These are phyloP conservation scores for Citrus trifoliata DNA, from an alignment of 345 rosid genomes.

Conservation along the genomic window DNA sequence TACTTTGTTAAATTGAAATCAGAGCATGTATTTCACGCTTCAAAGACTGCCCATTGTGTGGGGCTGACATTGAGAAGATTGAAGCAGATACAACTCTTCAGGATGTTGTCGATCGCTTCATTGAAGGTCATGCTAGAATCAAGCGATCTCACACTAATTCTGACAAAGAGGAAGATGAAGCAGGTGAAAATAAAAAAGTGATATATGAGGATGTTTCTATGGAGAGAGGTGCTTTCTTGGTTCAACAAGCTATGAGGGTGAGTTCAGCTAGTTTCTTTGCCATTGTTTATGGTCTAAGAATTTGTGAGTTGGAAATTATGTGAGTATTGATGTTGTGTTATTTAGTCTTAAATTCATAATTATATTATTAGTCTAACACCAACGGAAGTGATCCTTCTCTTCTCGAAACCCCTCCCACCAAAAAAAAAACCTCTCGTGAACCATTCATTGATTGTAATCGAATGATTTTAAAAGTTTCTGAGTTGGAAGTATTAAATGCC, in stretches of 20 bases:
- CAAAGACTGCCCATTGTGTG: constrained; percentile 92
- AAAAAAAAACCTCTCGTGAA: not conserved
- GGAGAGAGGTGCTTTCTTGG: constrained; percentile 97
- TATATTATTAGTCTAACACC: not conserved
- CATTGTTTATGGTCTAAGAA: not conserved
- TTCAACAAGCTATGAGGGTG: constrained; percentile 97
- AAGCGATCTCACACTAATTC: constrained; percentile 60
- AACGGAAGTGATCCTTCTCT: not conserved
- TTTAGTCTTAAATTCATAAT: not conserved
- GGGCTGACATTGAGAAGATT: constrained; percentile 84
- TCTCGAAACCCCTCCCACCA: not conserved
- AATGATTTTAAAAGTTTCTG: not conserved
- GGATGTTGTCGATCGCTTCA: constrained; percentile 74
- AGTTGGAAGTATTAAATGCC: not conserved
- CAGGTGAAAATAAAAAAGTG: constrained; percentile 49
- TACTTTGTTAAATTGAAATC: constrained; percentile 8
- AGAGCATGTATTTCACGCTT: constrained; percentile 76
- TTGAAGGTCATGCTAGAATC: constrained; percentile 95
- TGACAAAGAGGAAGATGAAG: constrained; percentile 47
- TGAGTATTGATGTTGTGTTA: not conserved
- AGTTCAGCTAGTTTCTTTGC: constrained; percentile 27
- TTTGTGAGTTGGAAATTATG: not conserved
- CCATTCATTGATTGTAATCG: not conserved
- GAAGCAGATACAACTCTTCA: constrained; percentile 78
- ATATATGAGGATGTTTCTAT: constrained; percentile 89